Conservation (phyloP, 2,329 filamentous ascomycete genomes). For the Aspergillus neotritici region DNA sequence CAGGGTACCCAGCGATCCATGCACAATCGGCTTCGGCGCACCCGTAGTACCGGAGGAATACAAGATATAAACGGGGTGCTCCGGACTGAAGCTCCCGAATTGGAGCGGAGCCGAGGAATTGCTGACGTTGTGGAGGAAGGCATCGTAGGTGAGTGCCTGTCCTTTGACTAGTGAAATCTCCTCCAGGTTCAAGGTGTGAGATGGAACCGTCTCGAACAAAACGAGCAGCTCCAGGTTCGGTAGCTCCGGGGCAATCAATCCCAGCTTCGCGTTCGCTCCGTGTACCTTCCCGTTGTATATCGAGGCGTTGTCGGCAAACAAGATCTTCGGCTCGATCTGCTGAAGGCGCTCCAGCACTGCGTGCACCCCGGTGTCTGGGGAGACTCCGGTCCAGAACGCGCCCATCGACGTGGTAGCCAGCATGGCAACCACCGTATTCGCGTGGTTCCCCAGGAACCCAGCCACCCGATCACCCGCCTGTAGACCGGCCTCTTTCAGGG, state of each 20-base stretch:
- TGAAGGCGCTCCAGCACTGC: slow-evolving; percentile 81
- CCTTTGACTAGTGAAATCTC: slow-evolving; percentile 33
- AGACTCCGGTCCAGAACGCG: slow-evolving; percentile 88
- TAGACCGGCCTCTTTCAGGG: slow-evolving; percentile 63
- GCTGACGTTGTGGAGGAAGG: slow-evolving; percentile 43
- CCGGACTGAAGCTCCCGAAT: slow-evolving; percentile 74
- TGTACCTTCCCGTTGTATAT: slow-evolving; percentile 90
- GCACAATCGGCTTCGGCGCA: slow-evolving; percentile 86
- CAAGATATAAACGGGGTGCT: slow-evolving; percentile 87
- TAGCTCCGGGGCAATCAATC: slow-evolving; percentile 66
- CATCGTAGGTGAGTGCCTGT: slow-evolving; percentile 36
- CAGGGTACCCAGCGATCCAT: slow-evolving; percentile 82
- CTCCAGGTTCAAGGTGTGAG: slow-evolving; percentile 32
- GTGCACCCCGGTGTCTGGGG: slow-evolving; percentile 84
- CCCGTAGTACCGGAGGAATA: slow-evolving; percentile 90
- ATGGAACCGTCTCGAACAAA: slow-evolving; percentile 62
- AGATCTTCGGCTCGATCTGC: slow-evolving; percentile 75
- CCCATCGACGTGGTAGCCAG: slow-evolving; percentile 76
- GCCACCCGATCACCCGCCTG: slow-evolving; percentile 57
- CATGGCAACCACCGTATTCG: slow-evolving; percentile 81
- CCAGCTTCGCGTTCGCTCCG: slow-evolving; percentile 70
- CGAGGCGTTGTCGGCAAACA: slow-evolving; percentile 83
- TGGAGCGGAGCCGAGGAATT: slow-evolving; percentile 40
- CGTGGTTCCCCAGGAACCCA: slow-evolving; percentile 82
- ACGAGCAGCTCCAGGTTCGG: slow-evolving; percentile 64